phyloP scores from a whole-genome alignment of 371 early-diverging fungal genomes.

The Saksenaea oblongispora region DNA sequence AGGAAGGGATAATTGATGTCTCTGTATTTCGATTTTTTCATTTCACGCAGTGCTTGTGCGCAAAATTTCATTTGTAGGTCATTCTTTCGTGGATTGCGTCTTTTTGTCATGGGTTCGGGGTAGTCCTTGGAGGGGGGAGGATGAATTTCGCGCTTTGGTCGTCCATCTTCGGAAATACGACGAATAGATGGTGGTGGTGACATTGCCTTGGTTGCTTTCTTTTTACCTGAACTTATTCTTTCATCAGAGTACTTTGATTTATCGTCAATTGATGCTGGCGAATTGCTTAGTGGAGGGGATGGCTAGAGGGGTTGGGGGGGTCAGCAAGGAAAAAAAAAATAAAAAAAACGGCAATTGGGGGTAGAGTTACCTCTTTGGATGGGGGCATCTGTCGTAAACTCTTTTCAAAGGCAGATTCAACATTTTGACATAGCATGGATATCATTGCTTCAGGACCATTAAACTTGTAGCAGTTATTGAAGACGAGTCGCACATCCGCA shows the following conservation, averaged over 20 bases:
- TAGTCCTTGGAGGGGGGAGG: slow-evolving; percentile 63
- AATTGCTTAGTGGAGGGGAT: slow-evolving; percentile 10
- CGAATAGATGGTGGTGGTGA: slow-evolving; percentile 23
- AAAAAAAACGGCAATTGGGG: too few species aligned
- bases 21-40: slow-evolving; percentile 71
- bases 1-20: slow-evolving; percentile 78
- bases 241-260: slow-evolving; percentile 17
- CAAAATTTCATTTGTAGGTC: slow-evolving; percentile 72
- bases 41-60: slow-evolving; percentile 66
- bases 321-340: background rate
- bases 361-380: slow-evolving; percentile 33
- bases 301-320: background rate
- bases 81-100: slow-evolving; percentile 51
- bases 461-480: slow-evolving; percentile 86
- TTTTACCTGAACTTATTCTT: slow-evolving; percentile 4
- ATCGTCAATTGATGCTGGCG: slow-evolving; percentile 19
- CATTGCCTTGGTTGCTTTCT: slow-evolving; percentile 13
- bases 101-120: slow-evolving; percentile 36
- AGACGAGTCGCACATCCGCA: slow-evolving; percentile 72
- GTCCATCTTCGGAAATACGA: slow-evolving; percentile 45
- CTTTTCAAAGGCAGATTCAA: slow-evolving; percentile 74
- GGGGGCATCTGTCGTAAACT: slow-evolving; percentile 68
- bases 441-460: slow-evolving; percentile 82
- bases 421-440: slow-evolving; percentile 68
- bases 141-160: slow-evolving; percentile 72